Conservation (phyloP, 345 rosid genomes). For the Excoecaria cochinchinensis region DNA sequence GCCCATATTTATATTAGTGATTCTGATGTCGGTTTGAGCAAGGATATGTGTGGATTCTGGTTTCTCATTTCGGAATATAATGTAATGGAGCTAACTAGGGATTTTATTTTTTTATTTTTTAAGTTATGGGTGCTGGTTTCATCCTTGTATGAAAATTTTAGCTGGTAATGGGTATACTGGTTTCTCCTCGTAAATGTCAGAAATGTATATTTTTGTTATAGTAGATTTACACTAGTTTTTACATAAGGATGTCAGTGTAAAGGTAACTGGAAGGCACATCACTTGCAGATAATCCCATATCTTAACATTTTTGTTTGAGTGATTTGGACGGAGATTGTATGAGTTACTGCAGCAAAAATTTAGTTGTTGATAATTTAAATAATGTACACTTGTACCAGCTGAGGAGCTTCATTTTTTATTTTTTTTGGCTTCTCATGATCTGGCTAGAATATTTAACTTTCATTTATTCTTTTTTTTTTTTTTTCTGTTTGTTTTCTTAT, state of each 20-base stretch:
- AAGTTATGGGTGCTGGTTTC: no score
- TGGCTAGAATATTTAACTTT: conserved; percentile 1
- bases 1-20: not conserved
- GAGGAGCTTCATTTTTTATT: conserved; percentile 2
- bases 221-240: not conserved
- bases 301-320: not conserved
- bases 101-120: not conserved
- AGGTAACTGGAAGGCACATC: not conserved
- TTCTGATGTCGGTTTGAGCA: not conserved
- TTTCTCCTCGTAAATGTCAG: not conserved
- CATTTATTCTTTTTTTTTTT: not conserved
- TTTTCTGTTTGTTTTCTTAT: conserved; percentile 2
- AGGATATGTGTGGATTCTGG: not conserved
- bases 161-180: not conserved
- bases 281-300: not conserved
- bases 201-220: not conserved
- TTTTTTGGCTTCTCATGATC: not conserved
- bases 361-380: not conserved
- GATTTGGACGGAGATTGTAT: not conserved
- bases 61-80: not conserved
- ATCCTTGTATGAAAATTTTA: no score
- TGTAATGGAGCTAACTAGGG: not conserved
- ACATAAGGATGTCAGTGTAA: not conserved
- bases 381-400: not conserved
- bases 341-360: not conserved